Evolutionary conservation across 2,329 filamentous ascomycete genomes (phyloP).

Genomic region (Neonectria neomacrospora): DNA sequence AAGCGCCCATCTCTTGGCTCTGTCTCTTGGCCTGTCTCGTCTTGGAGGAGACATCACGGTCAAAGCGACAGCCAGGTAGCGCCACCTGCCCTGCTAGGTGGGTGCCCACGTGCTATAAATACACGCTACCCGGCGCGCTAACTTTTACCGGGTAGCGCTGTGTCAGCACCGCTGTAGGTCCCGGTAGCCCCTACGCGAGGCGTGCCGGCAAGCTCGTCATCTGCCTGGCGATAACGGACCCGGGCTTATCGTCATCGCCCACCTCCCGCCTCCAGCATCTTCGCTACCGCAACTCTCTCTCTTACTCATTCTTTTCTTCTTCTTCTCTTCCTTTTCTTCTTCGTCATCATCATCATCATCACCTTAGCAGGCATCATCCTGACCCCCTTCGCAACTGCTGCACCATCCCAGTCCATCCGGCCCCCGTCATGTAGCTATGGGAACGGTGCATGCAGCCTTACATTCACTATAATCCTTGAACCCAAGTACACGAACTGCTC

Average conservation of each 20-base stretch:
- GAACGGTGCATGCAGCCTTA: slow-evolving; percentile 13
- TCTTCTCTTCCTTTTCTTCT: slow-evolving; percentile 1
- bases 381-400: neutral
- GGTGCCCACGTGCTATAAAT: slow-evolving; percentile 17
- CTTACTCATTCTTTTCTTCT: slow-evolving; percentile 21
- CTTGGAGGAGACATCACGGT: neutral
- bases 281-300: neutral
- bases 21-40: slow-evolving; percentile 10
- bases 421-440: slow-evolving; percentile 41
- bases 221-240: slow-evolving; percentile 29
- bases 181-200: neutral
- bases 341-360: slow-evolving; percentile 14
- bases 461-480: slow-evolving; percentile 2
- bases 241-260: slow-evolving; percentile 28
- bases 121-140: slow-evolving; percentile 15
- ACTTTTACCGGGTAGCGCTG: slow-evolving; percentile 16
- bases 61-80: slow-evolving; percentile 10
- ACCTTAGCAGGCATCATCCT: neutral
- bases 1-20: slow-evolving; percentile 6
- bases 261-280: slow-evolving; percentile 4
- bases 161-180: slow-evolving; percentile 14
- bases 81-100: neutral
- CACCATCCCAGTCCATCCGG: slow-evolving; percentile 2
- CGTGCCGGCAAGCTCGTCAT: slow-evolving; percentile 18
- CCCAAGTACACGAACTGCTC: neutral